Conservation (phyloP, 768 basidiomycete genomes). For the Fibroporia radiculosa region DNA sequence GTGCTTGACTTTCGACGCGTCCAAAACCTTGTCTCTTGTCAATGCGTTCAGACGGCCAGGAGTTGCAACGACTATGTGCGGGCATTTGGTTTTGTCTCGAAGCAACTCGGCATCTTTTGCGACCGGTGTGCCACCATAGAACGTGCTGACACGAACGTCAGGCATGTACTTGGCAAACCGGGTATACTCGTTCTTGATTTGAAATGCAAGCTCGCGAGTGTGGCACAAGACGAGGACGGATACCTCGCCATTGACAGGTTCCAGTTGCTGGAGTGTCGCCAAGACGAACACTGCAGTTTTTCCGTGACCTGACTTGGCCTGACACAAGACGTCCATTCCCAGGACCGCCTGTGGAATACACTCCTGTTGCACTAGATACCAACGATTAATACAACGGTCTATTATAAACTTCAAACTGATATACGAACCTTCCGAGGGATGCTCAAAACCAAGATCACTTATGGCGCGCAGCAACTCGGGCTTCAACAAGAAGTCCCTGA, state of each 20-base stretch:
- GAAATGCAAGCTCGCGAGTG: conserved; percentile 98
- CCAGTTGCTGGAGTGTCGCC: conserved; percentile 95
- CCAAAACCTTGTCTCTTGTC: conserved; percentile 89
- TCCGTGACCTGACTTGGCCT: conserved; percentile 97
- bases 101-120: conserved; percentile 90
- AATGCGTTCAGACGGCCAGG: conserved; percentile 97
- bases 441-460: conserved; percentile 99
- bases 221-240: conserved; percentile 97
- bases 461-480: conserved; percentile 96
- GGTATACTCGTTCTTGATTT: conserved; percentile 99
- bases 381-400: too few relatives aligned
- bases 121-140: conserved; percentile 95
- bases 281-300: conserved; percentile 99
- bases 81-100: conserved; percentile 94
- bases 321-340: conserved; percentile 99
- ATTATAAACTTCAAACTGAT: not conserved
- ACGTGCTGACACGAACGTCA: conserved; percentile 93
- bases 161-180: conserved; percentile 99
- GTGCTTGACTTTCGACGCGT: conserved; percentile 96
- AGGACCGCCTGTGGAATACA: conserved; percentile 99
- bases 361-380: conserved; percentile 95
- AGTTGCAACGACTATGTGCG: conserved; percentile 97
- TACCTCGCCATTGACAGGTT: conserved; percentile 97
- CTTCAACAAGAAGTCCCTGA: conserved; percentile 95
- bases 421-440: conserved; percentile 90